These are phyloP conservation scores for Claviceps quebecensis DNA, from an alignment of 2,329 filamentous ascomycete genomes.

Conservation along the genomic window DNA sequence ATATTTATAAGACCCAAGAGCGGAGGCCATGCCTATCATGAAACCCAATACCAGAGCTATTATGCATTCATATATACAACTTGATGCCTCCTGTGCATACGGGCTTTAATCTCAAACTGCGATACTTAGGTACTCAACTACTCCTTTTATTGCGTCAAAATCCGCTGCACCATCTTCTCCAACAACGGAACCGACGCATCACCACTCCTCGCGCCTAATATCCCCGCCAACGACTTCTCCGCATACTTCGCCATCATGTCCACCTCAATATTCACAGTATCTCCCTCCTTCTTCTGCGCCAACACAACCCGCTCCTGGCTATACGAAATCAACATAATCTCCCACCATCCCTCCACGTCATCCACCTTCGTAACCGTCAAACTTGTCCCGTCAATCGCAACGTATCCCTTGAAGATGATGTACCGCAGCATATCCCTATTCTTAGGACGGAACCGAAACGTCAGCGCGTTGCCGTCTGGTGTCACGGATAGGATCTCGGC, in stretches of 20 bases:
- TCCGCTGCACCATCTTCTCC: conserved; percentile 58
- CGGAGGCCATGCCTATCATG: too few species aligned
- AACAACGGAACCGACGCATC: conserved; percentile 41
- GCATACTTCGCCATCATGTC: conserved; percentile 79
- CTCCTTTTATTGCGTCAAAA: conserved; percentile 50
- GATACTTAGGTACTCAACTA: background rate
- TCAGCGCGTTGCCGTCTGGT: conserved; percentile 80
- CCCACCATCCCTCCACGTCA: conserved; percentile 69
- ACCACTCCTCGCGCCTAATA: conserved; percentile 43
- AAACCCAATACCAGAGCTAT: too few species aligned
- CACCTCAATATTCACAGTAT: conserved; percentile 83
- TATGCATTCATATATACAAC: too few species aligned
- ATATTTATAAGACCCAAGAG: too few species aligned
- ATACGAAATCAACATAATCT: conserved; percentile 96
- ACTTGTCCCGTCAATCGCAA: conserved; percentile 87
- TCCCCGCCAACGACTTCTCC: conserved; percentile 71
- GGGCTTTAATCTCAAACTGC: too few species aligned
- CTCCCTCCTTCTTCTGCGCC: conserved; percentile 62
- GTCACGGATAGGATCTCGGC: conserved; percentile 60
- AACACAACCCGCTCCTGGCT: conserved; percentile 86
- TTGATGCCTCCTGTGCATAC: too few species aligned
- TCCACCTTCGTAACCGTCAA: conserved; percentile 81
- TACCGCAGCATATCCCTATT: conserved; percentile 62
- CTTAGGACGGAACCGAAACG: conserved; percentile 66
- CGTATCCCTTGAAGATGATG: conserved; percentile 90